Percentiles rank a stretch among this genome's conserved stretches.
These are phyloP conservation scores for Wickerhamiella cacticola DNA, from an alignment of 805 yeast genomes.

Conservation along the genomic window DNA sequence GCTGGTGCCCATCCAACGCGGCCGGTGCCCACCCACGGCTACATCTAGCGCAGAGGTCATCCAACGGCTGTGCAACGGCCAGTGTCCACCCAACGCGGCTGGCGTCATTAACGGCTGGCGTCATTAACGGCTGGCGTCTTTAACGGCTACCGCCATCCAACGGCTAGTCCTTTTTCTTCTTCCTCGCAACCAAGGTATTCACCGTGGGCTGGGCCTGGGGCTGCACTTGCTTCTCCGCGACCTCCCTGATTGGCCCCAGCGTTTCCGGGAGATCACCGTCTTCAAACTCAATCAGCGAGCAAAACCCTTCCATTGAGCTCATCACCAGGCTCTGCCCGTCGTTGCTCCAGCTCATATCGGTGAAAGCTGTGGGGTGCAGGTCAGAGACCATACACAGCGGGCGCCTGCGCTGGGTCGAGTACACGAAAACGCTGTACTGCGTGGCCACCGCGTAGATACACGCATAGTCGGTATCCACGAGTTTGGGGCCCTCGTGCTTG, in stretches of 20 bases:
- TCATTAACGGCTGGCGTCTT: not conserved
- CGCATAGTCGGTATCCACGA: conserved; percentile 37
- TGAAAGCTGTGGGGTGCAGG: conserved; percentile 76
- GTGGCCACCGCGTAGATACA: conserved; percentile 90
- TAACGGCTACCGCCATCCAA: not conserved
- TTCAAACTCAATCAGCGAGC: conserved; percentile 53
- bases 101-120: too few relatives aligned
- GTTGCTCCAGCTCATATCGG: conserved; percentile 75
- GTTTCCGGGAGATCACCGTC: conserved; percentile 32
- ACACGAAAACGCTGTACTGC: conserved; percentile 67
- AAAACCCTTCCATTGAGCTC: conserved; percentile 87
- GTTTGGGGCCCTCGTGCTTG: not conserved
- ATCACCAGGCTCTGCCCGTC: conserved; percentile 62
- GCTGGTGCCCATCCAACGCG: too few relatives aligned
- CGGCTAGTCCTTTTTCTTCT: conserved; percentile 14
- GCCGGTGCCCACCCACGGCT: too few relatives aligned
- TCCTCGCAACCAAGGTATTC: conserved; percentile 19
- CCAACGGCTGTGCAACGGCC: too few relatives aligned
- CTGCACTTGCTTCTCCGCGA: conserved; percentile 16
- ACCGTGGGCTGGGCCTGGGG: conserved; percentile 11
- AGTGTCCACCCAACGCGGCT: too few relatives aligned
- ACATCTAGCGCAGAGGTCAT: too few relatives aligned
- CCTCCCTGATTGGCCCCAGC: conserved; percentile 15
- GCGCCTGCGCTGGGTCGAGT: conserved; percentile 57
- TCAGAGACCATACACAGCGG: conserved; percentile 70